Conservation (phyloP, 805 yeast genomes). For the Wickerhamomyces xylosicus region DNA sequence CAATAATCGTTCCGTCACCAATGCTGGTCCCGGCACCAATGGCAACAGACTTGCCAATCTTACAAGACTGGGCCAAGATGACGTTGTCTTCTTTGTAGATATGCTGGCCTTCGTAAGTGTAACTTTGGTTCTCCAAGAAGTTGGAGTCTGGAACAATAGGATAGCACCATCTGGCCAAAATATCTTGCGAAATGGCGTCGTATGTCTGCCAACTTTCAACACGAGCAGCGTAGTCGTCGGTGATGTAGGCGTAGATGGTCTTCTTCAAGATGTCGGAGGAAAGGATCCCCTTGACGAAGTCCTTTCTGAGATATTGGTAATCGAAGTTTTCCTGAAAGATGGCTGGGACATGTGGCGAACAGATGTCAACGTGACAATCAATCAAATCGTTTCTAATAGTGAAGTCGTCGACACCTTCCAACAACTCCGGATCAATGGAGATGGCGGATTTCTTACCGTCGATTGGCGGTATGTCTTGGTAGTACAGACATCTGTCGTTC, state of each 20-base stretch:
- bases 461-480: slow-evolving; percentile 61
- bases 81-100: slow-evolving; percentile 84
- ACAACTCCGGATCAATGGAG: slow-evolving; percentile 72
- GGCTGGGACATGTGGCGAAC: slow-evolving; percentile 90
- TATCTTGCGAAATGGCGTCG: slow-evolving; percentile 83
- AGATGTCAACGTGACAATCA: slow-evolving; percentile 94
- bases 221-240: slow-evolving; percentile 78
- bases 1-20: slow-evolving; percentile 62
- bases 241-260: slow-evolving; percentile 79
- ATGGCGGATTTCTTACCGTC: slow-evolving; percentile 36
- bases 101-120: slow-evolving; percentile 73
- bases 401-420: slow-evolving; percentile 66
- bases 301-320: slow-evolving; percentile 76
- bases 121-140: slow-evolving; percentile 58
- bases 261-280: slow-evolving; percentile 86
- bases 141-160: slow-evolving; percentile 88
- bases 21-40: slow-evolving; percentile 71
- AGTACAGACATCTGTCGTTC: slow-evolving; percentile 71
- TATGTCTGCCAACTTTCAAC: slow-evolving; percentile 95
- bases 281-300: slow-evolving; percentile 84
- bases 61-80: slow-evolving; percentile 89
- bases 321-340: slow-evolving; percentile 95
- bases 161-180: slow-evolving; percentile 84
- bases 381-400: slow-evolving; percentile 83
- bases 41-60: slow-evolving; percentile 68